These are phyloP conservation scores for Didymella glomerata DNA, from an alignment of 2,329 filamentous ascomycete species.

Conservation along the genomic window DNA sequence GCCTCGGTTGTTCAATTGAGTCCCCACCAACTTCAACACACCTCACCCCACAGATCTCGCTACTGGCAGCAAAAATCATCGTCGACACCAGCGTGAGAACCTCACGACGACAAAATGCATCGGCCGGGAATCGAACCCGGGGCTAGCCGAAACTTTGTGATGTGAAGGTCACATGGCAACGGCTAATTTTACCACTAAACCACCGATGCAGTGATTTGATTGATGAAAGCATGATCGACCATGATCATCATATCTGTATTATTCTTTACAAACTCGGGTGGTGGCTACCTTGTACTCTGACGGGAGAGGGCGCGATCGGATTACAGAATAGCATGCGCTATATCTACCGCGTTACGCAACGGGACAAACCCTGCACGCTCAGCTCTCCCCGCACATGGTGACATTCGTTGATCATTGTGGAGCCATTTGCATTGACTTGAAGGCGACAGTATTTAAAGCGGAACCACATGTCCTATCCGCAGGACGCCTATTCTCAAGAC, in stretches of 20 bases:
- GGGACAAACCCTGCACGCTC: too few species aligned
- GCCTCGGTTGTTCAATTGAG: background rate
- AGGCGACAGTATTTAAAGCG: background rate
- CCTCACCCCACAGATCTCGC: too few species aligned
- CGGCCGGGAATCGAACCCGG: background rate
- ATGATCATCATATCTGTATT: too few species aligned
- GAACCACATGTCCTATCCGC: background rate
- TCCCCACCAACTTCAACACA: background rate
- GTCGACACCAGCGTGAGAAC: background rate
- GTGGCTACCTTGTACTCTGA: too few species aligned
- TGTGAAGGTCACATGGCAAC: background rate
- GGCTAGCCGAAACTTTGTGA: background rate
- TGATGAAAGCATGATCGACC: background rate
- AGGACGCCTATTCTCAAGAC: background rate
- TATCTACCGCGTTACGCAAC: too few species aligned
- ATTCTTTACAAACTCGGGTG: too few species aligned
- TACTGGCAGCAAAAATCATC: background rate
- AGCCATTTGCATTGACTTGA: background rate
- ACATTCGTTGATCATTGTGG: background rate
- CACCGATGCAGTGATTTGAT: background rate
- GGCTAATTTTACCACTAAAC: constrained; percentile 1
- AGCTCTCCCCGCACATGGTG: too few species aligned
- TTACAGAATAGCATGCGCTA: too few species aligned
- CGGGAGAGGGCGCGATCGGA: too few species aligned
- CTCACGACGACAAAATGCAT: background rate